Evolutionary conservation across 2,329 filamentous ascomycete species (phyloP).

Genomic region (Remersonia thermophila): DNA sequence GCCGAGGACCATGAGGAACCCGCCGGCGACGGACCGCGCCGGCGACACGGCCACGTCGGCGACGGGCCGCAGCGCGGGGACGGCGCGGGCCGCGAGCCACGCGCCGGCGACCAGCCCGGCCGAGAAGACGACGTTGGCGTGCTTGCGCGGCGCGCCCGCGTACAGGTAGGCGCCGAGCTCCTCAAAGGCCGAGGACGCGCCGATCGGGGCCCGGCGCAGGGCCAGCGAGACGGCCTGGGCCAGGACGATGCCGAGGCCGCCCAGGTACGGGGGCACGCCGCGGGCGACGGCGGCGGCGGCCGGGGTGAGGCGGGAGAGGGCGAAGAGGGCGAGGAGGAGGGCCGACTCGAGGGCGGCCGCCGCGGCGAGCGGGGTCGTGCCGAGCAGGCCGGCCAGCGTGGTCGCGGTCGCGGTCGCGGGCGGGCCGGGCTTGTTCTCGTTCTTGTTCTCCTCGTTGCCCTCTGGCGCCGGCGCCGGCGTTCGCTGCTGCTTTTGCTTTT

Average conservation of each 20-base stretch:
- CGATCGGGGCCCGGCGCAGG: conserved; percentile 41
- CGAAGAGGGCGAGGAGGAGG: conserved; percentile 29
- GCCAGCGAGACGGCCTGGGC: conserved; percentile 46
- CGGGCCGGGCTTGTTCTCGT: conserved; percentile 6
- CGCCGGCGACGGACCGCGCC: conserved; percentile 36
- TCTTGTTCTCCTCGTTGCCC: not conserved
- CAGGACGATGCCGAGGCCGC: conserved; percentile 45
- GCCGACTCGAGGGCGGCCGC: conserved; percentile 32
- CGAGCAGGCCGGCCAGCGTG: conserved; percentile 29
- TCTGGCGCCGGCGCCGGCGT: too few relatives aligned
- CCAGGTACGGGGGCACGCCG: conserved; percentile 34
- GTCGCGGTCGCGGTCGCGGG: too few relatives aligned
- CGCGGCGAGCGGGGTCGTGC: conserved; percentile 25
- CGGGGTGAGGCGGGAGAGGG: conserved; percentile 21
- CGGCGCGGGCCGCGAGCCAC: conserved; percentile 23
- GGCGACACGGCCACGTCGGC: conserved; percentile 22
- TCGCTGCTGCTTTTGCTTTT: not conserved
- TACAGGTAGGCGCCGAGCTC: conserved; percentile 43
- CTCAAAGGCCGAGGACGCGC: conserved; percentile 50
- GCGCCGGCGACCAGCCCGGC: conserved; percentile 38
- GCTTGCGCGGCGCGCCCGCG: conserved; percentile 22
- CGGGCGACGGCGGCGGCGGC: conserved; percentile 19
- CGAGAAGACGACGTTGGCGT: conserved; percentile 37
- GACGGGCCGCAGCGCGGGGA: conserved; percentile 22
- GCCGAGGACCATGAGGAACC: conserved; percentile 45